These are phyloP conservation scores for Jatropha multifida DNA, from an alignment of 441 rosid genomes.

Conservation along the genomic window DNA sequence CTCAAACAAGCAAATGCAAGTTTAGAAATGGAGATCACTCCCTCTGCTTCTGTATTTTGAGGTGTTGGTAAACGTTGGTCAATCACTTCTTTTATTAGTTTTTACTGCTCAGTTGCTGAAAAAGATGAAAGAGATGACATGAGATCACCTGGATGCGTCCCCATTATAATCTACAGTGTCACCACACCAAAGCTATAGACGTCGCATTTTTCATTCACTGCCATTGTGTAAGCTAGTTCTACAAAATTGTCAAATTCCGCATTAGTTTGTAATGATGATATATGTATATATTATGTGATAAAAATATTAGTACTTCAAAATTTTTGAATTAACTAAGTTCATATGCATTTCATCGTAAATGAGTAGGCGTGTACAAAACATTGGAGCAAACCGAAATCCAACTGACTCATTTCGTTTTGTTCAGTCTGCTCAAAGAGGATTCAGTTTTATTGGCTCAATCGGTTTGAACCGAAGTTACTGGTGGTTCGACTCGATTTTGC, in stretches of 20 bases:
- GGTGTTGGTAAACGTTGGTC: conserved; percentile 1
- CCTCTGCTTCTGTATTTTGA: neutral
- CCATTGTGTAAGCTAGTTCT: neutral
- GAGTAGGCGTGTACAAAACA: too few relatives aligned
- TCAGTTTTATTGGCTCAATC: too few relatives aligned
- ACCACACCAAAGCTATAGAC: conserved; percentile 10
- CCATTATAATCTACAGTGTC: conserved; percentile 2
- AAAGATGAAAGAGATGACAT: neutral
- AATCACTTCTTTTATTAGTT: neutral
- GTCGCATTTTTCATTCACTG: conserved; percentile 7
- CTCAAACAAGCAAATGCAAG: conserved; percentile 1
- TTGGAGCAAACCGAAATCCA: too few relatives aligned
- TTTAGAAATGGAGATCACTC: neutral
- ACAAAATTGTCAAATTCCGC: neutral
- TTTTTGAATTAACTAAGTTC: too few relatives aligned
- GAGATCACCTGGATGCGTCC: conserved; percentile 10
- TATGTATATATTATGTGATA: neutral
- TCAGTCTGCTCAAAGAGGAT: too few relatives aligned
- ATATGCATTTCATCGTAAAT: too few relatives aligned
- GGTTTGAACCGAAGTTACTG: too few relatives aligned
- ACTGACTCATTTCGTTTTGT: too few relatives aligned
- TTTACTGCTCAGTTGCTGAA: neutral
- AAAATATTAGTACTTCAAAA: too few relatives aligned
- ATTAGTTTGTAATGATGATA: neutral
- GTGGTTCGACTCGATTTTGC: too few relatives aligned